These are phyloP conservation scores for Isatis tinctoria DNA, from an alignment of 345 rosid genomes.

Conservation along the genomic window DNA sequence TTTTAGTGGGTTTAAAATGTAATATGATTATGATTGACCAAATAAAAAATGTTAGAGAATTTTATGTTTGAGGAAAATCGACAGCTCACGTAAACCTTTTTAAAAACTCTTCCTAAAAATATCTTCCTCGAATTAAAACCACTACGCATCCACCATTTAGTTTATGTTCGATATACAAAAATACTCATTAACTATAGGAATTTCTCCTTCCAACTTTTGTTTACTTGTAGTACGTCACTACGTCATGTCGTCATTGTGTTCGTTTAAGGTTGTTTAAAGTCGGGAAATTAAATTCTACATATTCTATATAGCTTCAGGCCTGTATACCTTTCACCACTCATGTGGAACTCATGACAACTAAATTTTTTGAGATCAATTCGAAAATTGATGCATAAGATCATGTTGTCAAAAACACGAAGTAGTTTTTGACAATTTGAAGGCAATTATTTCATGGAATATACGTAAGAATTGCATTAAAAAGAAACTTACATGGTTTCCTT, in stretches of 20 bases:
- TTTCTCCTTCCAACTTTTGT: background rate
- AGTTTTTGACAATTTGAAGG: background rate
- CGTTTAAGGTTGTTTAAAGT: background rate
- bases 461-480: background rate
- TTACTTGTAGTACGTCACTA: background rate
- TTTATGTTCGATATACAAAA: slow-evolving; percentile 1
- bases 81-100: no score
- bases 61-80: no score
- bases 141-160: no score
- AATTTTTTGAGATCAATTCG: background rate
- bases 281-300: background rate
- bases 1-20: no score
- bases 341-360: background rate
- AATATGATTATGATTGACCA: no score
- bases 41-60: no score
- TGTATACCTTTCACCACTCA: background rate
- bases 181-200: background rate
- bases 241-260: no score
- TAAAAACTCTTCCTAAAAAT: no score
- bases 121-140: no score
- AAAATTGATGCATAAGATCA: background rate
- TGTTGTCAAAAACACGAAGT: background rate
- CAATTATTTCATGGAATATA: background rate
- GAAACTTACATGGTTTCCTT: background rate
- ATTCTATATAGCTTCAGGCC: background rate